Conservation (phyloP, 1,139 yeast species). For the Sugiyamaella xylanicola region DNA sequence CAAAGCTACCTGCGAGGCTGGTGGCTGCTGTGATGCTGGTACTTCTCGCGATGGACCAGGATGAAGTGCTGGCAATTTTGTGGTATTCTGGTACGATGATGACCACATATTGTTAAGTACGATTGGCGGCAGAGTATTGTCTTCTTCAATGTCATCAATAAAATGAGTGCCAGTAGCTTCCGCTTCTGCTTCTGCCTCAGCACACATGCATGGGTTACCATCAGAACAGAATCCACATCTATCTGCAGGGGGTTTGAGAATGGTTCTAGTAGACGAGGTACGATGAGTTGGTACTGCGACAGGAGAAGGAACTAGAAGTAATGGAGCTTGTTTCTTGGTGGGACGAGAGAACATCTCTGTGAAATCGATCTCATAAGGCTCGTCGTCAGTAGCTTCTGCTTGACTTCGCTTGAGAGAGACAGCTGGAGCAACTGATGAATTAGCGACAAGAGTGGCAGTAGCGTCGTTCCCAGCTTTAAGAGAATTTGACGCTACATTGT, state of each 20-base stretch:
- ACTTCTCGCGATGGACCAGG: conserved; percentile 42
- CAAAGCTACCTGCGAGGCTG: neutral
- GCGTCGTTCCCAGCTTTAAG: too few species aligned
- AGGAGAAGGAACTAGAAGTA: conserved; percentile 7
- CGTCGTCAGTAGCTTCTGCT: conserved; percentile 22
- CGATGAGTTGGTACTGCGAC: conserved; percentile 5
- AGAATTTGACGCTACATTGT: neutral
- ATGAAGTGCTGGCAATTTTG: conserved; percentile 58
- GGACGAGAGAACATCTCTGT: conserved; percentile 35
- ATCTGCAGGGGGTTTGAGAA: conserved; percentile 53
- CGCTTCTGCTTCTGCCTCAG: conserved; percentile 52
- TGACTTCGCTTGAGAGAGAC: conserved; percentile 10
- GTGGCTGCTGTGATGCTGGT: conserved; percentile 7
- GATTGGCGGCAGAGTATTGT: conserved; percentile 33
- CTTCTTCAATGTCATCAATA: conserved; percentile 22
- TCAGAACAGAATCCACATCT: conserved; percentile 93
- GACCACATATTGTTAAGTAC: conserved; percentile 23
- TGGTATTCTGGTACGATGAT: conserved; percentile 16
- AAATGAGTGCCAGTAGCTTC: conserved; percentile 12
- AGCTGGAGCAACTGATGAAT: neutral
- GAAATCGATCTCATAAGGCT: conserved; percentile 39
- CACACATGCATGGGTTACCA: conserved; percentile 89
- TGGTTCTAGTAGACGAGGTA: conserved; percentile 3
- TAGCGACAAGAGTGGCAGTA: neutral
- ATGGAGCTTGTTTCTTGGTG: conserved; percentile 16